Base-by-base conservation (phyloP, 108 stramenopile genomes). In the Cyclotella atomus region DNA sequence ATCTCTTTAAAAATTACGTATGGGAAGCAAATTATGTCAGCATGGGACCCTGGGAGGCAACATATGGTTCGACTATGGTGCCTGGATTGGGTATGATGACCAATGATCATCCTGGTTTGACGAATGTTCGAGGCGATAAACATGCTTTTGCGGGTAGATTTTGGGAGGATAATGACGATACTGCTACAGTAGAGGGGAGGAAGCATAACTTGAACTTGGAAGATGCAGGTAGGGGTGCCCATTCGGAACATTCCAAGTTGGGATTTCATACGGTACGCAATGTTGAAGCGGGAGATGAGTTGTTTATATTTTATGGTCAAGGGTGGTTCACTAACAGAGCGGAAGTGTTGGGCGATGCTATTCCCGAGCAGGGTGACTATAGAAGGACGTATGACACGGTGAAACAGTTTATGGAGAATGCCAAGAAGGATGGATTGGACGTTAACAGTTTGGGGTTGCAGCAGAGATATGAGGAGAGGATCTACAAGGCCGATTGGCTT, bases 291-390 rank as follows among this genome's bases (percentile, higher is more conserved):
- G 92, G 89, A 57, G 85, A 79, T 25, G 93, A 94, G 75, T 46
- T 92, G 7, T 93, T 90, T 65, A 80, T 76, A 12, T 4, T 43
- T 24, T 93, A 93, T 80, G 89, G 92, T 6, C 72, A 78, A 10
- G 59, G 77, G 0, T 93, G 89, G 89, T 93, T 90, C 54, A 19
- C 45, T 19, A 25, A 38, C 15, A 79, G 91, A 29, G 59, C 70
- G 35, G 16, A 50, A 2, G 16, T 24, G 21, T n/a, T n/a, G n/a
- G 20, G 85, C 27, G 88, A 84, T 0, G 19, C 65, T 24, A 63
- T 86, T 3, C 85, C 89, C 3, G 45, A 77, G 23, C 20, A 45
- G 20, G 36, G 65, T 15, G 69, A 88, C 63, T 90, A 69, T 49
- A 36, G 56, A 20, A 56, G 47, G 30, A 79, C 83, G 54, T 56